Conservation (phyloP, 257 asterid species). For the Jacaranda mimosifolia region DNA sequence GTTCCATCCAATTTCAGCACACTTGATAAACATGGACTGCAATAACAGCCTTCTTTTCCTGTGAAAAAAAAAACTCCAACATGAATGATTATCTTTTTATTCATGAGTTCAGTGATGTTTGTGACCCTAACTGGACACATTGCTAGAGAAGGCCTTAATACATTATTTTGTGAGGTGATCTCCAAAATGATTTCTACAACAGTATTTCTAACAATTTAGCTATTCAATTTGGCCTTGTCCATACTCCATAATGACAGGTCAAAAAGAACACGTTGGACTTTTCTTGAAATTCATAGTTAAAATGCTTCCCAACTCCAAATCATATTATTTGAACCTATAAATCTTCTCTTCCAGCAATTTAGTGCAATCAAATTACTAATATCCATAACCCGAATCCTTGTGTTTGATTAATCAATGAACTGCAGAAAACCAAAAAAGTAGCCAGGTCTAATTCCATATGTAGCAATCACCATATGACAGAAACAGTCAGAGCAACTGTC, state of each 20-base stretch:
- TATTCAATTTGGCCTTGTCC: neutral
- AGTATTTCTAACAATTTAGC: conserved; percentile 12
- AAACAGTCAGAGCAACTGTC: neutral
- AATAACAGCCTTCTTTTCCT: conserved; percentile 25
- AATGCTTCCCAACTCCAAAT: conserved; percentile 12
- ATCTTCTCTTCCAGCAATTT: conserved; percentile 4
- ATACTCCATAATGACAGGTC: neutral
- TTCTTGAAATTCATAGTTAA: conserved; percentile 2
- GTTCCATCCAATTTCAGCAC: neutral
- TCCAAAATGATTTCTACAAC: conserved; percentile 16
- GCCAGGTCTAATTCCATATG: conserved; percentile 9
- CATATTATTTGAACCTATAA: neutral
- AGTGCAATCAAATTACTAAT: conserved; percentile 12
- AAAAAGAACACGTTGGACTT: neutral
- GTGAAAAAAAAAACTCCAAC: conserved; percentile 19
- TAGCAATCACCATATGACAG: conserved; percentile 12
- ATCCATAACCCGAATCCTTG: neutral
- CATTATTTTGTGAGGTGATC: neutral
- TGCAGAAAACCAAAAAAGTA: neutral
- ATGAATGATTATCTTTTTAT: neutral
- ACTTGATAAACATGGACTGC: conserved; percentile 21
- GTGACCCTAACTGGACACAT: conserved; percentile 9
- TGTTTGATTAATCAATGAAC: conserved; percentile 9
- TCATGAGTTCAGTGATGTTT: conserved; percentile 20
- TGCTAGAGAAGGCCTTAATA: neutral